phyloP scores from a whole-genome alignment of 108 stramenopile genomes.

The Fistulifera solaris region DNA sequence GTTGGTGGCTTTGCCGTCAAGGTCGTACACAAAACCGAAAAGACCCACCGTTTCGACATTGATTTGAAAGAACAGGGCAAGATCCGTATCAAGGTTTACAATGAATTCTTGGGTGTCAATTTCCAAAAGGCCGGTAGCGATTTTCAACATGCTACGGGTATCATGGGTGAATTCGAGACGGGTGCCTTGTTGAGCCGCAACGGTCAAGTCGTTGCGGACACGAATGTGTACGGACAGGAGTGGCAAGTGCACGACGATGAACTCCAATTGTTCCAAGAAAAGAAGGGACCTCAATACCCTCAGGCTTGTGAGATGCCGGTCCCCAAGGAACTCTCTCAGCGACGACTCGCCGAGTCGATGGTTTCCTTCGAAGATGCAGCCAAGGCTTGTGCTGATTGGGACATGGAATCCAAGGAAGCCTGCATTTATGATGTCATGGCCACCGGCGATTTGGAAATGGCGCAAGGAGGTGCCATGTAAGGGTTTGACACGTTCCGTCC shows the following conservation, averaged over 20 bases:
- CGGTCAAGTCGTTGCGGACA: slow-evolving; percentile 12
- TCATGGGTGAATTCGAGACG: slow-evolving; percentile 14
- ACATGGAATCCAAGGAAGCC: slow-evolving; percentile 3
- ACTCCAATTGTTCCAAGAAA: slow-evolving; percentile 6
- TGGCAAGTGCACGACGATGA: slow-evolving; percentile 16
- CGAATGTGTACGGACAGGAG: slow-evolving; percentile 7
- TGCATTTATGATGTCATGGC: slow-evolving; percentile 16
- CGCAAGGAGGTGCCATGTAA: neutral
- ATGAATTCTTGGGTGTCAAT: slow-evolving; percentile 14
- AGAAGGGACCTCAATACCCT: slow-evolving; percentile 11
- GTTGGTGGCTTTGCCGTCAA: slow-evolving; percentile 7
- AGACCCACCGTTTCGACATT: slow-evolving; percentile 10
- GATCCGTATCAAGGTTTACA: slow-evolving; percentile 14
- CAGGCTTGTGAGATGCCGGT: neutral
- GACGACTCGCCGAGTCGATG: neutral
- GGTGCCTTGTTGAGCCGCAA: slow-evolving; percentile 17
- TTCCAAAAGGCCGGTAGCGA: neutral
- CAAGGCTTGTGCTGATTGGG: slow-evolving; percentile 4
- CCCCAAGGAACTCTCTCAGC: neutral
- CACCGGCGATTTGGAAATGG: slow-evolving; percentile 10
- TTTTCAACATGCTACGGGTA: slow-evolving; percentile 9
- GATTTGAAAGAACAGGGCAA: slow-evolving; percentile 3
- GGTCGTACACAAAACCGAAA: neutral
- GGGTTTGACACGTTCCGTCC: too few species aligned
- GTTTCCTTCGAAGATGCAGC: neutral